These are phyloP conservation scores for Xylariaceae sp. DNA, from an alignment of 2,329 filamentous ascomycete species.

Conservation along the genomic window DNA sequence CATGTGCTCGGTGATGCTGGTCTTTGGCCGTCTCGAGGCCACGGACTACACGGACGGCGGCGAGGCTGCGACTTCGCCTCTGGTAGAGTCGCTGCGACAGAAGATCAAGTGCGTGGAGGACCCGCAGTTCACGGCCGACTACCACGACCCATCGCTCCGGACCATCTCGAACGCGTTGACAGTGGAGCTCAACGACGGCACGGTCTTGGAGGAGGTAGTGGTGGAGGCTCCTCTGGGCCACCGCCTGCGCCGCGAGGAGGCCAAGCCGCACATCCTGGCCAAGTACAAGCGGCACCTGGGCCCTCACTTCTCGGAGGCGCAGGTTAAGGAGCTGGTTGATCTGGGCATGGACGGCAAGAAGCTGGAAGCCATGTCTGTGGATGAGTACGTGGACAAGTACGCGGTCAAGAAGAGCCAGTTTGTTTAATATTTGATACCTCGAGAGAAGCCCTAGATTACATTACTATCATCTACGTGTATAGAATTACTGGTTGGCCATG, in stretches of 20 bases:
- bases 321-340: conserved; percentile 79
- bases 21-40: conserved; percentile 89
- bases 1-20: conserved; percentile 96
- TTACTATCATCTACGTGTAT: background rate
- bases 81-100: conserved; percentile 88
- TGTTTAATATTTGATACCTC: conserved; percentile 25
- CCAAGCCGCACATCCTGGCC: conserved; percentile 91
- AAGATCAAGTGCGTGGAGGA: conserved; percentile 97
- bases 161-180: conserved; percentile 97
- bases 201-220: conserved; percentile 82
- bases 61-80: conserved; percentile 84
- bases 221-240: conserved; percentile 95
- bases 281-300: conserved; percentile 93
- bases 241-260: conserved; percentile 86
- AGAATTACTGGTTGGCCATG: background rate
- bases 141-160: conserved; percentile 89
- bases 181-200: conserved; percentile 92
- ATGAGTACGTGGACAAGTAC: conserved; percentile 81
- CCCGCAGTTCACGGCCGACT: conserved; percentile 88
- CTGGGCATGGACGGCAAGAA: conserved; percentile 72
- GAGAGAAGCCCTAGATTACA: background rate
- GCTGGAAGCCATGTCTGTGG: conserved; percentile 78
- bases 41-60: conserved; percentile 90
- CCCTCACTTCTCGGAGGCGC: conserved; percentile 74
- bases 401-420: conserved; percentile 62